Evolutionary conservation across 176 grass and related monocot genomes (phyloP).

Genomic region (Eleusine indica): DNA sequence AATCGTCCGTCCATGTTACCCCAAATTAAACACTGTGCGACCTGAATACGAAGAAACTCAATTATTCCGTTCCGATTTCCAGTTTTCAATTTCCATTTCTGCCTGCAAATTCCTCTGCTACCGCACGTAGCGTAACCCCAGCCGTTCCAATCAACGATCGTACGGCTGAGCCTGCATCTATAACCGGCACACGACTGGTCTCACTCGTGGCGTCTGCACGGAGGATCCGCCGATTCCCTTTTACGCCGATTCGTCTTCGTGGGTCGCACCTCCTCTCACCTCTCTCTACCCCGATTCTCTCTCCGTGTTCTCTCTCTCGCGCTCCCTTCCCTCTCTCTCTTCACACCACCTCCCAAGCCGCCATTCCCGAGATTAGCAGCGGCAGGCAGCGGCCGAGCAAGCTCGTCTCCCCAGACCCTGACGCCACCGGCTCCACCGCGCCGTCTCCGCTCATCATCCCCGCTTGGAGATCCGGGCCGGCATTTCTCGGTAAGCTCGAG

Average conservation of each 20-base stretch:
- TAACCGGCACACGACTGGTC: neutral
- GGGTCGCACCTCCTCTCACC: slow-evolving; percentile 8
- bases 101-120: neutral
- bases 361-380: slow-evolving; percentile 41
- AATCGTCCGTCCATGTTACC: neutral
- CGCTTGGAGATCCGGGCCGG: slow-evolving; percentile 33
- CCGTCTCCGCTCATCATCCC: neutral
- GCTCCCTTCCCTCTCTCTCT: neutral
- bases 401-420: neutral
- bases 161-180: neutral
- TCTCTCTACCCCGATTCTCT: neutral
- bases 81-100: neutral
- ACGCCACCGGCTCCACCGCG: neutral
- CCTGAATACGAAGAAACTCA: neutral
- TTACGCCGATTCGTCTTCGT: slow-evolving; percentile 50
- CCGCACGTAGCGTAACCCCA: neutral
- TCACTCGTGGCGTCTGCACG: slow-evolving; percentile 22
- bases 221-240: slow-evolving; percentile 34
- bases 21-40: neutral
- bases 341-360: slow-evolving; percentile 6
- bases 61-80: neutral
- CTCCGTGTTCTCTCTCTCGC: neutral
- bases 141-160: neutral
- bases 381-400: slow-evolving; percentile 10
- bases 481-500: slow-evolving; percentile 47